Base-by-base conservation (phyloP, 2,329 filamentous ascomycete species). In the Chaetomium strumarium region DNA sequence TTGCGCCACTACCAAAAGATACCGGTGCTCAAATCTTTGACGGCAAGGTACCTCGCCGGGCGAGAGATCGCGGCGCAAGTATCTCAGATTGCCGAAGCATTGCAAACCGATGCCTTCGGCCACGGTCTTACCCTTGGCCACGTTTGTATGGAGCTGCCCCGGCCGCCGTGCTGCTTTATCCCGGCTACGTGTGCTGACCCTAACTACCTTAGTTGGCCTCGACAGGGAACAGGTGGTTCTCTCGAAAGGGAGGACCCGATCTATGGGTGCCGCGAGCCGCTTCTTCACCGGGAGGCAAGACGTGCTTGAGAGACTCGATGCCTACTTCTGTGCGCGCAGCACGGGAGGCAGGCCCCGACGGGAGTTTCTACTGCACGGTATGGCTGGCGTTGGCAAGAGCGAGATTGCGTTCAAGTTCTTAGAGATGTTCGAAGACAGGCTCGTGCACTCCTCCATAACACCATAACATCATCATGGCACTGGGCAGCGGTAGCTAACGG, bases 361-460 rank as follows among this genome's bases (percentile, higher is more conserved):
- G 7, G 56, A 66, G 10, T 63, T 62, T 16, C 46, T 66, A 12
- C 51, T 67, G 1, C 51, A 62, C 24, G 67, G 66, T 0, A 60
- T 67, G 55, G 60, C 60, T 3, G 67, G 67, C 4, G 57, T 62
- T 0, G 66, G 67, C 0, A 69, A 69, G 39, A 67, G 63, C 0
- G 60, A 67, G n/a, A 65, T 67, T 4, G 65, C 62, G 0, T 30
- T 65, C 3, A 66, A 60, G 20, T 63, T 65, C 5, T 40, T 55
- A 0, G 62, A 67, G 10, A 33, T 39, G 2, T 34, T 55, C 1
- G 52, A 59, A 12, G 34, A 57, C 3, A 50, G 52, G 64, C 61
- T 56, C 31, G 49, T 52, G 9, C 12, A 1, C 29, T n/a, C 54
- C 38, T 4, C n/a, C 30, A 19, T 10, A n/a, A n/a, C n/a, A n/a